Base-by-base conservation (phyloP, 306 rosid species). In the Canavalia gladiata region DNA sequence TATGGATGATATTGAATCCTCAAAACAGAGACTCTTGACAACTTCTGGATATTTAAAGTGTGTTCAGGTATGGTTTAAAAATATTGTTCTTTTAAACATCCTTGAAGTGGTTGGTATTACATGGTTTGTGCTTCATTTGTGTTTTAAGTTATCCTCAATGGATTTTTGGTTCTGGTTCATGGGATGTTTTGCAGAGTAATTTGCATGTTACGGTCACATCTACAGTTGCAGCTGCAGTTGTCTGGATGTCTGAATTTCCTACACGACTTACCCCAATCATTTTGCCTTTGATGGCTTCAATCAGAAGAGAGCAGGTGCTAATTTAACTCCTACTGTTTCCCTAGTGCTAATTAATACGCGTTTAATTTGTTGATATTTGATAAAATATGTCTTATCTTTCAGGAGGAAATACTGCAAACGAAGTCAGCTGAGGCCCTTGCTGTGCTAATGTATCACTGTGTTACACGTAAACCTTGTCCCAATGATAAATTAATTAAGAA, bases 361-460 rank as follows among this genome's bases (percentile, higher is more conserved):
- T 51, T 58, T 75, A 68, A 72, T 72, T 34, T 72, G 79, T 37
- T 82, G 59, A 49, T 68, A 68, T 28, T 68, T 18, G 51, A 46
- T 75, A 77, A 49, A 67, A 76, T 77, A 68, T 59, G 65, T 74
- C 60, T 52, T 35, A 78, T 73, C 80, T 73, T 83, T 81, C 87
- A 95, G 99, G 99, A 93, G 93, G 99, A 95, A 89, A 85, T 88
- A 74, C 91, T 95, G 80, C 99, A 95, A 89, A 86, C 89, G 64
- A 91, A 90, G 89, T 94, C 99, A 55, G 97, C 98, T 72, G 98
- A 91, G 88, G 99, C 98, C 69, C 94, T 95, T 41, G 96, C 99
- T 9, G 99, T 93, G 91, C 92, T 95, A 82, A 93, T 95, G 85
- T 90, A 78, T 83, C 89, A 89, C 78, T 91, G 98, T 82, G 88